phyloP scores from a whole-genome alignment of 108 stramenopile species.

The Cyclotella kingstonii region DNA sequence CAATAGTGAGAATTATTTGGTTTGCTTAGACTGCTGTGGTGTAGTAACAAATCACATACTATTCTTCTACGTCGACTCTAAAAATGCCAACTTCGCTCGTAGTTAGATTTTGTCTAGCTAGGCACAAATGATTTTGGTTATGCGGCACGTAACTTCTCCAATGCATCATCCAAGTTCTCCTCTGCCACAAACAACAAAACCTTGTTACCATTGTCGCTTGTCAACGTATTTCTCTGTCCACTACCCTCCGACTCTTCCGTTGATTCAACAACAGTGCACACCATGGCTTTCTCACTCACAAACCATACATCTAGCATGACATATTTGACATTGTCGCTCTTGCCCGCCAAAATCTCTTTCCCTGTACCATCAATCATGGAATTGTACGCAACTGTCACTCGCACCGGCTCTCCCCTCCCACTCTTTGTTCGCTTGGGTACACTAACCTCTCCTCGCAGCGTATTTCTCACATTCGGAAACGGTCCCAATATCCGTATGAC shows the following conservation, averaged over 20 bases:
- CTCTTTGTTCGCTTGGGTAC: slow-evolving; percentile 1
- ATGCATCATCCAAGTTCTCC: slow-evolving; percentile 64
- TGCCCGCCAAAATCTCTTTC: slow-evolving; percentile 74
- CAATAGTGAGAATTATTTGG: too few relatives aligned
- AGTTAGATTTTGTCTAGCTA: too few relatives aligned
- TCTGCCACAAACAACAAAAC: slow-evolving; percentile 67
- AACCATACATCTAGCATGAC: slow-evolving; percentile 67
- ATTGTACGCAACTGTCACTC: slow-evolving; percentile 50
- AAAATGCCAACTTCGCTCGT: too few relatives aligned
- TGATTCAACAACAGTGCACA: slow-evolving; percentile 50
- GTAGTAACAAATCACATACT: too few relatives aligned
- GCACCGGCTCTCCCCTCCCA: slow-evolving; percentile 12
- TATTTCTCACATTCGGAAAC: slow-evolving; percentile 86
- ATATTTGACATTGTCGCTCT: slow-evolving; percentile 57
- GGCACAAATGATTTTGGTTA: slow-evolving; percentile 14
- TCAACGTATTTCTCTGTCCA: slow-evolving; percentile 30
- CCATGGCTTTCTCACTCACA: slow-evolving; percentile 56
- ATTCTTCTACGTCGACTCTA: too few relatives aligned
- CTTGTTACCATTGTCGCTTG: slow-evolving; percentile 45
- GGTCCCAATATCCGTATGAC: slow-evolving; percentile 88
- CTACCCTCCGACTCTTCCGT: slow-evolving; percentile 6
- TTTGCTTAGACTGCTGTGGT: too few relatives aligned
- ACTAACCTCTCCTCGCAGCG: slow-evolving; percentile 56
- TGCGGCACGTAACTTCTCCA: slow-evolving; percentile 68
- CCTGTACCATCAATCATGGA: slow-evolving; percentile 86